Percentiles rank a stretch among this genome's conserved stretches.
Evolutionary conservation across 2,329 filamentous ascomycete genomes (phyloP).

Genomic region (Fusarium protoensiforme): DNA sequence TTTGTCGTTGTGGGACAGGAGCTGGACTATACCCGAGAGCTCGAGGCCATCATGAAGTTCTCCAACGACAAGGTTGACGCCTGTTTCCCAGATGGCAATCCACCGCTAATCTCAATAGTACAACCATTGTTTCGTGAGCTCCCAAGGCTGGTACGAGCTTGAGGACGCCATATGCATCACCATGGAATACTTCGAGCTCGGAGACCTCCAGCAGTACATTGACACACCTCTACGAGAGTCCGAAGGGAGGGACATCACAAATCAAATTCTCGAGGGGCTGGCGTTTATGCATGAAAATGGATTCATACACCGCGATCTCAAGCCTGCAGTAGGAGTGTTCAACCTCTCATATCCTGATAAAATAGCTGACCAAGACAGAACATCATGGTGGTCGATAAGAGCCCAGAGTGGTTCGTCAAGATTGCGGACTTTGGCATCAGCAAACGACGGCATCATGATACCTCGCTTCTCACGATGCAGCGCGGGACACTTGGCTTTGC

Average conservation of each 20-base stretch:
- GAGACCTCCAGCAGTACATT: not conserved
- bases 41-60: not conserved
- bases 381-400: not conserved
- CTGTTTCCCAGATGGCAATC: not conserved
- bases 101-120: not conserved
- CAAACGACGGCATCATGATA: not conserved
- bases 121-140: not conserved
- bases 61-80: not conserved
- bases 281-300: not conserved
- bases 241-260: not conserved
- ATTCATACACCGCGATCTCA: not conserved
- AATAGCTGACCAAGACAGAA: not conserved
- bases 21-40: not conserved
- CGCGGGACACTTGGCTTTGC: not conserved
- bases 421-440: constrained; percentile 2
- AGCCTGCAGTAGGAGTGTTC: not conserved
- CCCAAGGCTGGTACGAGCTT: not conserved
- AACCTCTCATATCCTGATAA: fast-evolving
- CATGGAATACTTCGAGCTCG: not conserved
- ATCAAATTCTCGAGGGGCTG: not conserved
- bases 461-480: not conserved
- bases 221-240: not conserved
- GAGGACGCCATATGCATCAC: not conserved
- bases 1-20: not conserved
- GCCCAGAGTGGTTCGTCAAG: not conserved